Evolutionary conservation across 83 land plant genomes (phyloP).

Genomic region (Picea abies): DNA sequence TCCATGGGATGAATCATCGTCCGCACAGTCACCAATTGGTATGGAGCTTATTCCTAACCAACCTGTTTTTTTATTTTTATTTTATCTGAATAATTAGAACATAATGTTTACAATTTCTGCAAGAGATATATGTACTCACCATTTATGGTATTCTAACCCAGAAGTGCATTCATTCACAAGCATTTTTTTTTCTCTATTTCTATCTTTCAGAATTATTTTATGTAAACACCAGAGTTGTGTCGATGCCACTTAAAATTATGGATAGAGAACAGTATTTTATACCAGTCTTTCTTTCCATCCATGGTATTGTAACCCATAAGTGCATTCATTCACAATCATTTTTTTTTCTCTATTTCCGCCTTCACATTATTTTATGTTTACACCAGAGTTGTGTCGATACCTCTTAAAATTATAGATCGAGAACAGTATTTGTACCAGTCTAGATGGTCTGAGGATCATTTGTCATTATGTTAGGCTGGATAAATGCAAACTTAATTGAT

Average conservation of each 20-base stretch:
- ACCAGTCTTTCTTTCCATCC: too few relatives aligned
- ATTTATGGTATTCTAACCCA: too few relatives aligned
- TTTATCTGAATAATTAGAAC: not conserved
- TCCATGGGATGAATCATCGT: conserved; percentile 29
- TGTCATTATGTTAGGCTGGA: not conserved
- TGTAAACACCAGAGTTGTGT: conserved; percentile 5
- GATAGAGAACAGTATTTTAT: not conserved
- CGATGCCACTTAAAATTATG: not conserved
- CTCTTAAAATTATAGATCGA: not conserved
- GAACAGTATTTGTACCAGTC: not conserved
- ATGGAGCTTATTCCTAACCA: not conserved
- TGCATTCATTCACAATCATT: too few relatives aligned
- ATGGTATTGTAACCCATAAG: too few relatives aligned
- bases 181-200: not conserved
- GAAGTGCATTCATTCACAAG: too few relatives aligned
- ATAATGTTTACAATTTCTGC: too few relatives aligned
- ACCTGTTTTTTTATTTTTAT: not conserved
- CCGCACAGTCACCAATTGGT: conserved; percentile 4
- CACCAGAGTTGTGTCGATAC: not conserved
- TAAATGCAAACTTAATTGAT: not conserved
- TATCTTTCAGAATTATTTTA: conserved; percentile 12
- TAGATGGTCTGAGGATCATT: not conserved
- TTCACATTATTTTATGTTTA: conserved; percentile 17
- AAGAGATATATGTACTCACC: not conserved
- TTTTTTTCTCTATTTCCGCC: not conserved